These are phyloP conservation scores for Coprinellus micaceus DNA, from an alignment of 768 basidiomycete species.

Conservation along the genomic window DNA sequence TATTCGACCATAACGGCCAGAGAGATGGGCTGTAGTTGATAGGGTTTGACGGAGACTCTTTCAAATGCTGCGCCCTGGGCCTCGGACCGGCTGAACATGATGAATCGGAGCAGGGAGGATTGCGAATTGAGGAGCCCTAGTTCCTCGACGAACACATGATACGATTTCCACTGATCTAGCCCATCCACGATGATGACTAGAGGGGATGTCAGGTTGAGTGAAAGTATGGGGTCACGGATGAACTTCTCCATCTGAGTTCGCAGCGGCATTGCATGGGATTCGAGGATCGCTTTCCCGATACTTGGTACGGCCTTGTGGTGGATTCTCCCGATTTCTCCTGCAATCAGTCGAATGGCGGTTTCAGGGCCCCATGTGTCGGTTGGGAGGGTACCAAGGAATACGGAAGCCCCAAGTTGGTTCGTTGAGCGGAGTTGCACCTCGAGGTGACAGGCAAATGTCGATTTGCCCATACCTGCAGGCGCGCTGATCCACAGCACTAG, in stretches of 20 bases:
- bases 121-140: not conserved
- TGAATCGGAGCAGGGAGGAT: slow-evolving; percentile 1
- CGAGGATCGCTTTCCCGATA: not conserved
- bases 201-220: not conserved
- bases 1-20: not conserved
- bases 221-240: not conserved
- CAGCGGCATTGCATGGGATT: not conserved
- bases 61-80: not conserved
- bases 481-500: slow-evolving; percentile 11
- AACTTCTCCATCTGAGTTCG: not conserved
- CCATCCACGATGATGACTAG: slow-evolving; percentile 9
- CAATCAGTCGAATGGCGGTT: slow-evolving; percentile 6
- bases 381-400: not conserved
- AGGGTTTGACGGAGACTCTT: not conserved
- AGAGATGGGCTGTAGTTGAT: not conserved
- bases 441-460: slow-evolving; percentile 1
- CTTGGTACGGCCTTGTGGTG: not conserved
- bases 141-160: not conserved
- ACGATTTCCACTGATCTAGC: slow-evolving; percentile 6
- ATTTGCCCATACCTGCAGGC: slow-evolving; percentile 9
- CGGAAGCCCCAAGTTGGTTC: not conserved
- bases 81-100: slow-evolving; percentile 4
- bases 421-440: not conserved
- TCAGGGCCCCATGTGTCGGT: not conserved
- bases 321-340: slow-evolving; percentile 3